A percentile compares a stretch with the other conserved stretches of the same genome.
phyloP scores from a whole-genome alignment of 331 rosid species.

The Dryas integrifolia region DNA sequence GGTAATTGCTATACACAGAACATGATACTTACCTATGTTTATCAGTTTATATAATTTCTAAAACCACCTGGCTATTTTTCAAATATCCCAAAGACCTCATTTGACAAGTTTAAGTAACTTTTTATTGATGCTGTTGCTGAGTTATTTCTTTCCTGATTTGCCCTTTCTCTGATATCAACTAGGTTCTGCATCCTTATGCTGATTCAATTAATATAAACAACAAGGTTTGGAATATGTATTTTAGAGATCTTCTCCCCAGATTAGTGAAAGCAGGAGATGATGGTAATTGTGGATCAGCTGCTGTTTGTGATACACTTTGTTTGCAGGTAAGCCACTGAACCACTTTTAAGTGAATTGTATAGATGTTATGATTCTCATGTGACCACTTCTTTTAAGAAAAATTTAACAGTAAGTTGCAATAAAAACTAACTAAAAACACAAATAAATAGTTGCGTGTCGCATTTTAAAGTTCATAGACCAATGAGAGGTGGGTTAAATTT shows the following conservation, averaged over 20 bases:
- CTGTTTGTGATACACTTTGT: slow-evolving; percentile 57
- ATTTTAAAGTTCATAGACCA: no score
- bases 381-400: background rate
- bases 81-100: background rate
- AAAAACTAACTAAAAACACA: background rate
- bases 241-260: slow-evolving; percentile 53
- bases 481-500: no score
- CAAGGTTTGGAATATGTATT: slow-evolving; percentile 46
- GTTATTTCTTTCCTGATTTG: slow-evolving; percentile 14
- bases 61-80: background rate
- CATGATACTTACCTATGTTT: background rate
- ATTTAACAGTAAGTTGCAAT: background rate
- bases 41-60: background rate
- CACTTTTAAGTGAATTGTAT: background rate
- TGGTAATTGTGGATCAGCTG: slow-evolving; percentile 51
- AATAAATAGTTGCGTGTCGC: background rate
- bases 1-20: slow-evolving; percentile 30
- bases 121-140: background rate
- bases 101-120: slow-evolving; percentile 10
- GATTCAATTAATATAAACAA: slow-evolving; percentile 51
- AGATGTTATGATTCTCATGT: background rate
- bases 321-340: slow-evolving; percentile 42
- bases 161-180: slow-evolving; percentile 27
- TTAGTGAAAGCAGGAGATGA: slow-evolving; percentile 46
- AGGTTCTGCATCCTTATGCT: slow-evolving; percentile 53